phyloP scores from a whole-genome alignment of 176 grass and related monocot species.

The Oryza glumipatula region DNA sequence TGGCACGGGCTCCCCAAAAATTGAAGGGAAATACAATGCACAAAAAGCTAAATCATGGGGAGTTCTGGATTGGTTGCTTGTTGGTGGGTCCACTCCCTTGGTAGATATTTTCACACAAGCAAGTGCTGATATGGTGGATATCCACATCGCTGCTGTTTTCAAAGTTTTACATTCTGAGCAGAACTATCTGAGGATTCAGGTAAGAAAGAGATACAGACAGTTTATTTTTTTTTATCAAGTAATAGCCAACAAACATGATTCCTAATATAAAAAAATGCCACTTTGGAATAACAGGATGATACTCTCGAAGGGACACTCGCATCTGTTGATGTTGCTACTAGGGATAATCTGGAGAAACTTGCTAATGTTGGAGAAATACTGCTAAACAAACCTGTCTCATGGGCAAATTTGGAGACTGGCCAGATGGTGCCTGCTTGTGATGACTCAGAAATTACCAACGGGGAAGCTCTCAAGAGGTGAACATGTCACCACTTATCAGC shows the following conservation, averaged over 20 bases:
- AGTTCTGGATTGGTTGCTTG: constrained; percentile 70
- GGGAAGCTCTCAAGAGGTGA: constrained; percentile 72
- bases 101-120: constrained; percentile 83
- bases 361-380: constrained; percentile 52
- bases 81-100: constrained; percentile 74
- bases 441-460: constrained; percentile 57
- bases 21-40: constrained; percentile 56
- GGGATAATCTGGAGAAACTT: constrained; percentile 77
- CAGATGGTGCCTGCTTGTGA: constrained; percentile 50
- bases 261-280: constrained; percentile 36
- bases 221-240: constrained; percentile 1
- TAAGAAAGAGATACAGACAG: constrained; percentile 34
- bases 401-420: constrained; percentile 72
- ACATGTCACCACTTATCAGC: constrained; percentile 22
- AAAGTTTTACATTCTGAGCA: constrained; percentile 72
- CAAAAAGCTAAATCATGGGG: constrained; percentile 73
- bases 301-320: constrained; percentile 56
- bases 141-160: constrained; percentile 76
- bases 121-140: constrained; percentile 89
- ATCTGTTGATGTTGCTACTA: constrained; percentile 69
- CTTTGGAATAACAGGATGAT: constrained; percentile 67
- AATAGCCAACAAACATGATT: background rate
- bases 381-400: constrained; percentile 72
- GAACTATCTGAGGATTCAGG: constrained; percentile 91
- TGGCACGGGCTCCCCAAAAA: constrained; percentile 77